Conservation (phyloP, 768 basidiomycete species). For the Gloeopeniophorella convolvens region DNA sequence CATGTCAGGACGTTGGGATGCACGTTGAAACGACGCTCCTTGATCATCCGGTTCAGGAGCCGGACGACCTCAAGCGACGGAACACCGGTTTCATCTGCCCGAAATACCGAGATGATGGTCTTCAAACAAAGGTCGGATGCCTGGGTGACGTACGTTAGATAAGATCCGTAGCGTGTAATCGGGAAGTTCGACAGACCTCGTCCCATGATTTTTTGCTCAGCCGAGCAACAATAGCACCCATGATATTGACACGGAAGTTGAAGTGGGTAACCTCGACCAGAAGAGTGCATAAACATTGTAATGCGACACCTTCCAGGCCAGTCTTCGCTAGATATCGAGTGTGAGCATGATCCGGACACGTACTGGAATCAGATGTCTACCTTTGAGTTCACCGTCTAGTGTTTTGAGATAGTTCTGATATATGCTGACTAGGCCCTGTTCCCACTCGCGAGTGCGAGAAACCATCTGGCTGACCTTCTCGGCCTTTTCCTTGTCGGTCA, state of each 20-base stretch:
- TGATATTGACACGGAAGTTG: constrained; percentile 92
- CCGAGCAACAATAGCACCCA: constrained; percentile 76
- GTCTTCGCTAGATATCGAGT: constrained; percentile 42
- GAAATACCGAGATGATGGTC: constrained; percentile 77
- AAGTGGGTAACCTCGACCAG: constrained; percentile 84
- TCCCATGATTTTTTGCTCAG: constrained; percentile 88
- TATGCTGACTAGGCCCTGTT: constrained; percentile 82
- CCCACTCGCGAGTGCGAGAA: constrained; percentile 84
- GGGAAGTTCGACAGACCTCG: constrained; percentile 45
- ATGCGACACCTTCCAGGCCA: constrained; percentile 58
- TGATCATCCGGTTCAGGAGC: constrained; percentile 91
- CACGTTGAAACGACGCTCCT: constrained; percentile 84
- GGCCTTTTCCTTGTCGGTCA: constrained; percentile 85
- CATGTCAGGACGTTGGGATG: constrained; percentile 85
- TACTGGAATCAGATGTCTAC: constrained; percentile 35
- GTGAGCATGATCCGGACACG: background rate
- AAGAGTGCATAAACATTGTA: constrained; percentile 86
- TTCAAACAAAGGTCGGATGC: constrained; percentile 80
- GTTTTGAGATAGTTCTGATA: constrained; percentile 87
- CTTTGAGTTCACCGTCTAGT: constrained; percentile 83
- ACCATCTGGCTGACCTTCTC: constrained; percentile 96
- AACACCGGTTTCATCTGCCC: constrained; percentile 69
- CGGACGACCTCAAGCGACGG: constrained; percentile 87
- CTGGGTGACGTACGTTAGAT: constrained; percentile 36
- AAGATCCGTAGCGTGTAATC: constrained; percentile 13